Base-by-base conservation (phyloP, 495 filamentous ascomycete genomes). In the Podospora anserina region DNA sequence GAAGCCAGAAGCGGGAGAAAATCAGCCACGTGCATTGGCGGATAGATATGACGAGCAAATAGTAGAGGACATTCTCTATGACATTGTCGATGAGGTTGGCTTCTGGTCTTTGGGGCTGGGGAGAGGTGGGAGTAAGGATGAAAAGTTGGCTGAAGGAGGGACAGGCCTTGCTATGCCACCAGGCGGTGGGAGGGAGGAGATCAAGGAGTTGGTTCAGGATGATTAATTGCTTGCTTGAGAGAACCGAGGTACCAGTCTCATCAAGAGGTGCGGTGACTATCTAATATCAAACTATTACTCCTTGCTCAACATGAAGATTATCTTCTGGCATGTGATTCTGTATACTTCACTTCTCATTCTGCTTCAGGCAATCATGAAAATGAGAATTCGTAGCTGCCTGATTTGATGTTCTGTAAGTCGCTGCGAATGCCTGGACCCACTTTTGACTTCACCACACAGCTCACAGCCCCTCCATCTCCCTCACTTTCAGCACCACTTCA, bases 1-100 rank as follows among this genome's bases (percentile, higher is more conserved):
- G 44, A 67, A 68, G 28, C 18, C 68, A 69, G 44, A 75, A 70
- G 20, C 62, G 30, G 39, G 13, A 11, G 1, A 54, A 53, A 2
- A 74, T 71, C 81, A 83, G 39, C 80, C 91, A 1, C 39, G 39
- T 11, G 5, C 39, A 2, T 83, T 97, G 26, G 84, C 87, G 5
- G 93, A 96, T 66, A 85, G 95, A 13, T 98, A 92, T 78, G 86
- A 91, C 72, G 95, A 98, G 77, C 94, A 97, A 81, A 94, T 98
- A 70, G 94, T 90, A 3, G 96, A 99, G 79, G 96, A 98, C 75
- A 85, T 97, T 7, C 82, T 94, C 53, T 97, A 92, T 72, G 94
- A 97, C 77, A 84, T 98, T 49, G 84, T 97, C 18, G 96, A 99
- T 76, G 94, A 97, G 77, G 90, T 94, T 59, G 92, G 94, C 74